Percentiles rank a stretch among this genome's conserved stretches.
These are phyloP conservation scores for Apiotrichum gracile DNA, from an alignment of 1,284 basidiomycete genomes.

Conservation along the genomic window DNA sequence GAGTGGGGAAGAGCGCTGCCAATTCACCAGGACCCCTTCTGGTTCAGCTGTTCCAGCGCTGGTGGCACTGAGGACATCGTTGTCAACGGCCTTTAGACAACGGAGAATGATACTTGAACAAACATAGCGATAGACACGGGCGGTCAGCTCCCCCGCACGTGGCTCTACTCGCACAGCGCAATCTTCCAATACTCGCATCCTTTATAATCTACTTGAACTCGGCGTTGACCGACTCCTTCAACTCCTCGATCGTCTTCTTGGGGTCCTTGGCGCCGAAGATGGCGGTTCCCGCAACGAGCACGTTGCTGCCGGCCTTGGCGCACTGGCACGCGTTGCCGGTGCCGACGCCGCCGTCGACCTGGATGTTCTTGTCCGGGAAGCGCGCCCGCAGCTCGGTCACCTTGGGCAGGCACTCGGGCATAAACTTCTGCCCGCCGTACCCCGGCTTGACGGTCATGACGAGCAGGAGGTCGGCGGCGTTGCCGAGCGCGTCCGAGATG, in stretches of 20 bases:
- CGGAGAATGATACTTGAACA: too few relatives aligned
- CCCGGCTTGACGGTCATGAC: slow-evolving; percentile 97
- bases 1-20: too few relatives aligned
- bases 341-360: slow-evolving; percentile 96
- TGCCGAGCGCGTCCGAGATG: slow-evolving; percentile 74
- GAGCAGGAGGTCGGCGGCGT: slow-evolving; percentile 82
- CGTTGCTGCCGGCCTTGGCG: slow-evolving; percentile 90
- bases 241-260: slow-evolving; percentile 64
- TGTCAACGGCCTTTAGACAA: too few relatives aligned
- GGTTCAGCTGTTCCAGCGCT: too few relatives aligned
- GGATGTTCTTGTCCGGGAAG: slow-evolving; percentile 81
- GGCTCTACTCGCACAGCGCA: too few relatives aligned
- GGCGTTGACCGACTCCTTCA: slow-evolving; percentile 66
- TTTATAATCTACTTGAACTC: slow-evolving; percentile 33
- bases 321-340: slow-evolving; percentile 84
- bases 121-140: too few relatives aligned
- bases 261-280: slow-evolving; percentile 81
- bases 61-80: too few relatives aligned
- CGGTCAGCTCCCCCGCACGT: too few relatives aligned
- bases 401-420: slow-evolving; percentile 73
- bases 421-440: slow-evolving; percentile 92
- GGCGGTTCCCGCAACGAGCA: slow-evolving; percentile 96
- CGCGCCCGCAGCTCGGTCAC: slow-evolving; percentile 83
- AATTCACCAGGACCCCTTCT: too few relatives aligned
- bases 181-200: too few relatives aligned